A percentile compares a stretch with the other conserved stretches of the same genome.
Evolutionary conservation across 768 basidiomycete species (phyloP).

Genomic region (Mycena sanguinolenta): DNA sequence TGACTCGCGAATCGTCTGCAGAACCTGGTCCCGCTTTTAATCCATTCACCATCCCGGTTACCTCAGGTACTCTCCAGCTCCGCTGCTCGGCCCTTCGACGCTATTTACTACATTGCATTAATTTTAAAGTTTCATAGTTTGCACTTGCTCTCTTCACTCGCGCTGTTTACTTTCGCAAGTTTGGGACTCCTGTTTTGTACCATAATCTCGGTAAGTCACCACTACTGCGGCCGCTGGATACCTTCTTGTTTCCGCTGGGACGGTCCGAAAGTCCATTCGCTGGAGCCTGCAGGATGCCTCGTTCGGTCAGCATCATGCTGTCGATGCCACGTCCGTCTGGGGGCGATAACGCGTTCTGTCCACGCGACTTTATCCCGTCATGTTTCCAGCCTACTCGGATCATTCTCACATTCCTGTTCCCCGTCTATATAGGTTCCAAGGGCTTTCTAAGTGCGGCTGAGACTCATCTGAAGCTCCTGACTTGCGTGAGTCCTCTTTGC

Average conservation of each 20-base stretch:
- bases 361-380: slow-evolving; percentile 39
- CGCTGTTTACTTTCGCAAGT: background rate
- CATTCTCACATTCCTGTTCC: slow-evolving; percentile 37
- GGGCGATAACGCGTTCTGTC: slow-evolving; percentile 38
- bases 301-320: slow-evolving; percentile 30
- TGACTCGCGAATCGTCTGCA: slow-evolving; percentile 26
- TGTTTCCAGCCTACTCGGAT: slow-evolving; percentile 39
- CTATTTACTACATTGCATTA: slow-evolving; percentile 33
- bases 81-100: slow-evolving; percentile 25
- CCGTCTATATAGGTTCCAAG: slow-evolving; percentile 30
- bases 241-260: slow-evolving; percentile 20
- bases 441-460: slow-evolving; percentile 14
- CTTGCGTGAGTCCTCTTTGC: slow-evolving; percentile 19
- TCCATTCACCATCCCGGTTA: slow-evolving; percentile 13
- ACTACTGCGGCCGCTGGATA: slow-evolving; percentile 1
- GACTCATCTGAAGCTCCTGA: slow-evolving; percentile 5
- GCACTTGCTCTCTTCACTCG: slow-evolving; percentile 12
- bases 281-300: slow-evolving; percentile 34
- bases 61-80: slow-evolving; percentile 22
- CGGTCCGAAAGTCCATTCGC: slow-evolving; percentile 27
- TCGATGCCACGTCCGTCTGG: slow-evolving; percentile 32
- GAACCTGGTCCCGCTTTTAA: slow-evolving; percentile 27
- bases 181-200: too few species aligned
- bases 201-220: slow-evolving; percentile 25
- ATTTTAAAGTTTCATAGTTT: slow-evolving; percentile 34